These are phyloP conservation scores for Tricholoma furcatifolium DNA, from an alignment of 768 basidiomycete genomes.

Conservation along the genomic window DNA sequence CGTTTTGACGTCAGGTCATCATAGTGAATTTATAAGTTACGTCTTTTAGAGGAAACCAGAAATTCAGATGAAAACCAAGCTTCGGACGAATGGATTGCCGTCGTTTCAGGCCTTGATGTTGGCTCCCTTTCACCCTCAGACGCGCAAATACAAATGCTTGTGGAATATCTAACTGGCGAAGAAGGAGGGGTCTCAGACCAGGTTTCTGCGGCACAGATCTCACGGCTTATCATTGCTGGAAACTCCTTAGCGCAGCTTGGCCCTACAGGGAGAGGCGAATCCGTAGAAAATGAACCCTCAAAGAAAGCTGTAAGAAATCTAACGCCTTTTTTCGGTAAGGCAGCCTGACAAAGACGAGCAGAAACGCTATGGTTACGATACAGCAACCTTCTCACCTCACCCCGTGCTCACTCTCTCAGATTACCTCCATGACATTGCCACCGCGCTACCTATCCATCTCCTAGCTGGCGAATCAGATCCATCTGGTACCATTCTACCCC, in stretches of 20 bases:
- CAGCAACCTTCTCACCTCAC: slow-evolving; percentile 67
- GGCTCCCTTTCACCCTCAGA: slow-evolving; percentile 63
- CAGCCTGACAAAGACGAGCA: slow-evolving; percentile 26
- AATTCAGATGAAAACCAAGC: slow-evolving; percentile 11
- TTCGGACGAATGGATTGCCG: slow-evolving; percentile 76
- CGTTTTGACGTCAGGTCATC: background rate
- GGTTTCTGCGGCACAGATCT: slow-evolving; percentile 64
- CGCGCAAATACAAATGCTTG: slow-evolving; percentile 80
- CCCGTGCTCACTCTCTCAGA: slow-evolving; percentile 70
- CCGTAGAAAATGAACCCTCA: slow-evolving; percentile 31
- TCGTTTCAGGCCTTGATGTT: slow-evolving; percentile 84
- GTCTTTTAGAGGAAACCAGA: background rate
- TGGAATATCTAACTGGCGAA: slow-evolving; percentile 88
- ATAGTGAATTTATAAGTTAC: slow-evolving; percentile 4
- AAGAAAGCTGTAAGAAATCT: slow-evolving; percentile 53
- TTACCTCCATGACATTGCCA: slow-evolving; percentile 72
- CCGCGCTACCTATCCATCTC: slow-evolving; percentile 81
- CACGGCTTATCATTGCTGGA: slow-evolving; percentile 85
- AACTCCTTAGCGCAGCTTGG: slow-evolving; percentile 71
- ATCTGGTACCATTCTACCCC: slow-evolving; percentile 85
- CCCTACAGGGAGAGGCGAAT: slow-evolving; percentile 29
- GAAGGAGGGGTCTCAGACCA: slow-evolving; percentile 69
- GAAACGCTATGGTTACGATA: slow-evolving; percentile 68
- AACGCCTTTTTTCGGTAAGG: background rate
- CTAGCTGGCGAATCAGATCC: slow-evolving; percentile 90